Conservation (phyloP, 305 asterid genomes). For the Fraxinus sp. region DNA sequence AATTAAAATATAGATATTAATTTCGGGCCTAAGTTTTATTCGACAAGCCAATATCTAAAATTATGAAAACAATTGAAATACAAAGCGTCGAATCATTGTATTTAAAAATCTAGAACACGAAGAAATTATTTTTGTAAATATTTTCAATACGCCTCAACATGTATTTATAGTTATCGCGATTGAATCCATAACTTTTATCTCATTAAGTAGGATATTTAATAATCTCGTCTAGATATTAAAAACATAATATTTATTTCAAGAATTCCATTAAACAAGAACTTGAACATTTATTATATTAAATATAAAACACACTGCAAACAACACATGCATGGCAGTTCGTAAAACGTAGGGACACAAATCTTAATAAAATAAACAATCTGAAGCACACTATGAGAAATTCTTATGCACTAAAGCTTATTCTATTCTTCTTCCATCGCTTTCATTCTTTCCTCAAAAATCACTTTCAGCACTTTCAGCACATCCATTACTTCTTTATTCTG, state of each 20-base stretch:
- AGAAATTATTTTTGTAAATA: neutral
- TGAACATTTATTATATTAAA: neutral
- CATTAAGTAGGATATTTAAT: neutral
- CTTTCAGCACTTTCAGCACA: conserved; percentile 30
- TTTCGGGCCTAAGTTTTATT: too few species aligned
- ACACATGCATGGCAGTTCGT: conserved; percentile 19
- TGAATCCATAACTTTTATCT: neutral
- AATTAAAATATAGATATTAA: too few species aligned
- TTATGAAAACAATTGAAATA: too few species aligned
- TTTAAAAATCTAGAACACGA: neutral
- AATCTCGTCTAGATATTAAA: neutral
- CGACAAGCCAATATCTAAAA: neutral
- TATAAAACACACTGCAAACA: neutral
- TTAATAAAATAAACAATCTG: conserved; percentile 6
- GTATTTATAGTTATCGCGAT: neutral
- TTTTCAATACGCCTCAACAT: neutral
- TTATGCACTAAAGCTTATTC: conserved; percentile 17
- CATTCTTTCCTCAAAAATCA: conserved; percentile 4
- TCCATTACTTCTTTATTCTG: conserved; percentile 23
- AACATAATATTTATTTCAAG: neutral
- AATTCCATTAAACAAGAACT: neutral
- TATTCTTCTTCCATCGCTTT: conserved; percentile 18
- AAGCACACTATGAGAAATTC: conserved; percentile 21
- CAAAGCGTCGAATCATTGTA: too few species aligned
- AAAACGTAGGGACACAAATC: conserved; percentile 13